These are phyloP conservation scores for Tylopilus rubrobrunneus DNA, from an alignment of 768 basidiomycete species.

Conservation along the genomic window DNA sequence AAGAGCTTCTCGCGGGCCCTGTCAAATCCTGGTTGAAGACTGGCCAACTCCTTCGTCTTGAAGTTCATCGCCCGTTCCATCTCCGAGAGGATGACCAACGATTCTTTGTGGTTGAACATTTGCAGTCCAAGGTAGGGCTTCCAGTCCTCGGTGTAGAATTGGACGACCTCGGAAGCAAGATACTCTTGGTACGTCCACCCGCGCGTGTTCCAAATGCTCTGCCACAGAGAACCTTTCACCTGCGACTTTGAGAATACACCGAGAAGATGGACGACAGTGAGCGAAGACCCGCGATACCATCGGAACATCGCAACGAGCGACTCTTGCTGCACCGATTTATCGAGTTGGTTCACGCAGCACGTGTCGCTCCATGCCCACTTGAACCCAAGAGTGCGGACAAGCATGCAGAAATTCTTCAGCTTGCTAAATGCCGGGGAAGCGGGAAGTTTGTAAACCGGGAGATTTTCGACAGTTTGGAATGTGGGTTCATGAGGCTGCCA, in stretches of 20 bases:
- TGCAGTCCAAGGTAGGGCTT: slow-evolving; percentile 1
- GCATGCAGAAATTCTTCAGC: not conserved
- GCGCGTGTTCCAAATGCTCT: slow-evolving; percentile 12
- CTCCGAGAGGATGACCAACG: not conserved
- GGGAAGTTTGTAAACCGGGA: not conserved
- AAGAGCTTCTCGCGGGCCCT: slow-evolving; percentile 2
- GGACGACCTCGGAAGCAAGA: slow-evolving; percentile 4
- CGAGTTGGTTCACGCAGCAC: not conserved
- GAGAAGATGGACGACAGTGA: not conserved
- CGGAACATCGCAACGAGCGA: not conserved
- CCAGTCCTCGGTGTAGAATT: slow-evolving; percentile 14
- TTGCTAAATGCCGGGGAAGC: not conserved
- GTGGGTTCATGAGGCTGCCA: not conserved
- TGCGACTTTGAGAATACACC: not conserved
- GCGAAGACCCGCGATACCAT: not conserved
- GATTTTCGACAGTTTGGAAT: not conserved
- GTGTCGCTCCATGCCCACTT: not conserved
- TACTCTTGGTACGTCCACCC: slow-evolving; percentile 11
- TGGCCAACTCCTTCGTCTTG: not conserved
- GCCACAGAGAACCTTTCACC: not conserved
- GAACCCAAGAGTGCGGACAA: not conserved
- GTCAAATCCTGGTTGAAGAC: not conserved
- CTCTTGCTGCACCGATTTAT: not conserved
- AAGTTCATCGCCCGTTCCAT: not conserved
- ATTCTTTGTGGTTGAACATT: slow-evolving; percentile 5